Evolutionary conservation across 2,329 filamentous ascomycete species (phyloP), one percentile per base, ranked within the genome.

Genomic region (Fusarium temperatum): DNA sequence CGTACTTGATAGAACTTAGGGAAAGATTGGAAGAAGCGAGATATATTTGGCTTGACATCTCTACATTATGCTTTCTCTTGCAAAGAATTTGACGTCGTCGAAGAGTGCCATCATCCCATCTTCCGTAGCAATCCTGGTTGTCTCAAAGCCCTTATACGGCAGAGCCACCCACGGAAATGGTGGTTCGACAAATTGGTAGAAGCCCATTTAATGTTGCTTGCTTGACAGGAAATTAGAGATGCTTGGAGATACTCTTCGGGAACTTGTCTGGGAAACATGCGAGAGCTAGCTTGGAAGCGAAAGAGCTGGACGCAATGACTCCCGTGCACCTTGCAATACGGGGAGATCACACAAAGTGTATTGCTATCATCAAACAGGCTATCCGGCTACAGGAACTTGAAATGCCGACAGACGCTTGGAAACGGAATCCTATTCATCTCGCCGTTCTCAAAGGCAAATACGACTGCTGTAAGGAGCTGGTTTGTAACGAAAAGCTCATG

Each of bases 31-130:
- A 32, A 18, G 6, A 20, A 30, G 28, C 14, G 32, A 22, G 50
- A 56, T 5, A 32, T 56, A 1, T 56, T 62, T 20, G 50, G 50
- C 18, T 62, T 50, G 59, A 32, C 50, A 38, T 3, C 50, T 3
- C 10, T 62, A 0, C 50, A 47, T 3, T 47, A 39, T 18, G 39
- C 50, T 45, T 26, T 39, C 3, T 35, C 39, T 12, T 26, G 22
- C 3, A 20, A 20, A 3, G 17, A 35, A 0, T 15, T 57, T 2
- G 8, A 26, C 2, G 1, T 36, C 17, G 1, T 35, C 26, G 6
- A 24, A 5, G 15, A 36, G 22, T 6, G 20, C 28, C 30, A 35
- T 1, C 15, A 51, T 36, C 30, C 30, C 30, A 32, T 32, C 30
- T 32, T 32, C 30, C 12, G 13, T 32, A 32, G 13, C 30, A 32